A percentile compares a stretch with the other conserved stretches of the same genome.
phyloP scores from a whole-genome alignment of 148 eudicot species.

The Persicaria tinctoria region DNA sequence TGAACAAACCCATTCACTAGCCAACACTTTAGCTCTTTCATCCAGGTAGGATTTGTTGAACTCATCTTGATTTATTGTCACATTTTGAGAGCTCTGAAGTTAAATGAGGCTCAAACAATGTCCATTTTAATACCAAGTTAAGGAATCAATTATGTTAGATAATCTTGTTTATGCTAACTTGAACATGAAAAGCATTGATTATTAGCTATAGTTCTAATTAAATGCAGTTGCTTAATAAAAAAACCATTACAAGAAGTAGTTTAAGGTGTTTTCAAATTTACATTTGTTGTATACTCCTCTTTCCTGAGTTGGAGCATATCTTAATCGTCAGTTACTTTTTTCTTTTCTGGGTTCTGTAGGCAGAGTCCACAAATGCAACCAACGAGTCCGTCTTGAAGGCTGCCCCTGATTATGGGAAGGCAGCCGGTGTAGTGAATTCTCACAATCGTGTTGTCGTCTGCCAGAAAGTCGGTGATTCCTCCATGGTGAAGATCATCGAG shows the following conservation, averaged over 20 bases:
- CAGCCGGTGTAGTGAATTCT: slow-evolving; percentile 72
- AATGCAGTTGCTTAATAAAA: too few relatives aligned
- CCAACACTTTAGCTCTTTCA: slow-evolving; percentile 22
- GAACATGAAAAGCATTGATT: background rate
- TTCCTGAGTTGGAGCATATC: too few relatives aligned
- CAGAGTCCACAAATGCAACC: slow-evolving; percentile 76
- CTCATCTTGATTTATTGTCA: background rate
- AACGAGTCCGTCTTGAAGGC: slow-evolving; percentile 80
- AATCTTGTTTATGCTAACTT: background rate
- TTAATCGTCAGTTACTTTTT: background rate
- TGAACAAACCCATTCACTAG: slow-evolving; percentile 22
- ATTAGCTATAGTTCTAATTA: too few relatives aligned
- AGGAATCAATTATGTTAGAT: background rate
- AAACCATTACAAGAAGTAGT: too few relatives aligned
- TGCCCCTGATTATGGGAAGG: slow-evolving; percentile 85
- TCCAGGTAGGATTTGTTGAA: slow-evolving; percentile 28
- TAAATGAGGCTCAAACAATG: too few relatives aligned
- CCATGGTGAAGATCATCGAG: slow-evolving; percentile 93
- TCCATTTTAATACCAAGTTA: background rate
- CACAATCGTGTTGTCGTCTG: slow-evolving; percentile 89
- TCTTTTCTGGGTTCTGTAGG: slow-evolving; percentile 27
- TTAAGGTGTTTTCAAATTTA: too few relatives aligned
- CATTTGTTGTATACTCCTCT: too few relatives aligned
- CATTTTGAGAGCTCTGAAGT: background rate
- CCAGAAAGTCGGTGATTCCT: slow-evolving; percentile 87